These are phyloP conservation scores for Solanum hybrid DNA, from an alignment of 305 asterid genomes.

Conservation along the genomic window DNA sequence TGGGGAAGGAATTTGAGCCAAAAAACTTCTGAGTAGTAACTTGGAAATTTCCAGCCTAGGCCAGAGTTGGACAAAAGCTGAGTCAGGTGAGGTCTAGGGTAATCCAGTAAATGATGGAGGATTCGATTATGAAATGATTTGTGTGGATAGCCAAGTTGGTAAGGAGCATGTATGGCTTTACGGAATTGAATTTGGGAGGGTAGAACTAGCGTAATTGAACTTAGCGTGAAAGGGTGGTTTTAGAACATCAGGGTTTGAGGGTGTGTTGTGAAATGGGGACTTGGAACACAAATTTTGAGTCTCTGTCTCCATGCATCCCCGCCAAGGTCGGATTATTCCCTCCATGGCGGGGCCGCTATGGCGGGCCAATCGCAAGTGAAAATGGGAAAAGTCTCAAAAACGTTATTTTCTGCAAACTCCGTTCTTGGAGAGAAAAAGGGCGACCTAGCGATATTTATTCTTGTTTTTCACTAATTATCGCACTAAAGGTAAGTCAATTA, in stretches of 20 bases:
- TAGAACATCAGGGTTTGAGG: neutral
- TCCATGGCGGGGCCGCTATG: neutral
- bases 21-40: neutral
- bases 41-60: neutral
- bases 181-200: neutral
- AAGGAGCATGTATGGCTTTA: neutral
- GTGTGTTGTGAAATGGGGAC: neutral
- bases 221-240: neutral
- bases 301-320: neutral
- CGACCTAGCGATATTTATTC: neutral
- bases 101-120: no score
- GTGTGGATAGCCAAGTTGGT: neutral
- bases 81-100: neutral
- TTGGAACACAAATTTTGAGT: neutral
- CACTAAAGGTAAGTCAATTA: neutral
- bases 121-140: no score
- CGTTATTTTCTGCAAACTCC: neutral
- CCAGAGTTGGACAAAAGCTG: neutral
- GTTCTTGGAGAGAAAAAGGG: neutral
- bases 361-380: neutral
- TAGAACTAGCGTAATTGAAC: neutral
- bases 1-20: neutral
- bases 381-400: neutral
- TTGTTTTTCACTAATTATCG: neutral
- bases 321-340: neutral